phyloP scores from a whole-genome alignment of 768 basidiomycete genomes.

The Termitomyces sp. region DNA sequence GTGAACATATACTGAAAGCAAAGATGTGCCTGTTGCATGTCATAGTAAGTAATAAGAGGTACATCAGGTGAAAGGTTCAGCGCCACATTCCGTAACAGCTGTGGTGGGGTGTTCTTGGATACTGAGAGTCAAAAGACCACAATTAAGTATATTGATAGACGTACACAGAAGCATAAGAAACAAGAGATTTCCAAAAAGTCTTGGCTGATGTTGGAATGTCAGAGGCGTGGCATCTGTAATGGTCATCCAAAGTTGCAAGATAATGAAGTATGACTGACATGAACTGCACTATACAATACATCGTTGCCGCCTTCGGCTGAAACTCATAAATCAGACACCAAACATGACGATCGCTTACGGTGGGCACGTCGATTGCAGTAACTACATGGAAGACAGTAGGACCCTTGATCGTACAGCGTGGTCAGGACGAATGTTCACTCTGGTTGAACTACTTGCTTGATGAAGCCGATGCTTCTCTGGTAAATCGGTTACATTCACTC shows the following conservation, averaged over 20 bases:
- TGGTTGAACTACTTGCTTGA: not conserved
- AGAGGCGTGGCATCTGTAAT: not conserved
- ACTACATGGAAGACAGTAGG: not conserved
- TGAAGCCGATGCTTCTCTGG: not conserved
- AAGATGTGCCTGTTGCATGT: too few species aligned
- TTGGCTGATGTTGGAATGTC: not conserved
- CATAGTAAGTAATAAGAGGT: too few species aligned
- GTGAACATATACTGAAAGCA: too few species aligned
- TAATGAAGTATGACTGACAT: not conserved
- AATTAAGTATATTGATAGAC: not conserved
- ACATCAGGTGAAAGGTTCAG: not conserved
- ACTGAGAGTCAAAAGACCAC: not conserved
- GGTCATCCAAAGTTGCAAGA: not conserved
- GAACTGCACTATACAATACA: not conserved
- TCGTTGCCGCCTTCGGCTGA: not conserved
- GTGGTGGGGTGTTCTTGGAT: not conserved
- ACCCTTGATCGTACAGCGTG: not conserved
- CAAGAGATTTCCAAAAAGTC: not conserved
- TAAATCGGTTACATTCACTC: not conserved
- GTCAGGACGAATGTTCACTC: not conserved
- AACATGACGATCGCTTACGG: not conserved
- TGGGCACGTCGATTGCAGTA: not conserved
- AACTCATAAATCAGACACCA: not conserved
- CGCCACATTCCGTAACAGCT: not conserved
- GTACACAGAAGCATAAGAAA: not conserved